A percentile compares a stretch with the other conserved stretches of the same genome.
These are phyloP conservation scores for Pichia sp. DNA, from an alignment of 1,139 yeast species.

Conservation along the genomic window DNA sequence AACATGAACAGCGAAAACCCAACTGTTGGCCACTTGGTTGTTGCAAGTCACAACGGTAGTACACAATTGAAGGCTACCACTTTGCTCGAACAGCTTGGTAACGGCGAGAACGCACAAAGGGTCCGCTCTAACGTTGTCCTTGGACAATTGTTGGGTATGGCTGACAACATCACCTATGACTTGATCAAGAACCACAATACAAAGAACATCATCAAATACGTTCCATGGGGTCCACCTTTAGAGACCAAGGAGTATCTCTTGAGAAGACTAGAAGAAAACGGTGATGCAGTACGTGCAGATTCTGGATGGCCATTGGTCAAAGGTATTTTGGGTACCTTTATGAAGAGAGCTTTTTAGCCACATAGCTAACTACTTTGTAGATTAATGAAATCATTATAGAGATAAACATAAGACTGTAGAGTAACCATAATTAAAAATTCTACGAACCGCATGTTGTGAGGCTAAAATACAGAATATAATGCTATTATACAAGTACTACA, in stretches of 20 bases:
- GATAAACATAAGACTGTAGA: neutral
- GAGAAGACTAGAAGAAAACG: constrained; percentile 93
- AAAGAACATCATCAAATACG: constrained; percentile 82
- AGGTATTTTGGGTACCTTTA: constrained; percentile 46
- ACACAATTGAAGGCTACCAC: constrained; percentile 73
- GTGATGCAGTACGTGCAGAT: constrained; percentile 88
- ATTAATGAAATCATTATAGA: neutral
- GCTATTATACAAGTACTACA: neutral
- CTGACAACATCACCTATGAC: constrained; percentile 80
- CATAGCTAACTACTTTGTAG: neutral
- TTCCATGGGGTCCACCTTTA: constrained; percentile 96
- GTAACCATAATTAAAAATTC: neutral
- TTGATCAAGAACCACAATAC: constrained; percentile 61
- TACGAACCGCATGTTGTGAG: too few species aligned
- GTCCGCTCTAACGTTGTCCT: constrained; percentile 65
- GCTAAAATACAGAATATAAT: too few species aligned
- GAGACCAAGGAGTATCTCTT: constrained; percentile 89
- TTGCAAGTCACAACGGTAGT: constrained; percentile 84
- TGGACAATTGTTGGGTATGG: constrained; percentile 95
- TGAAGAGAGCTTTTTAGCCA: constrained; percentile 36
- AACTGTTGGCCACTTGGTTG: constrained; percentile 77
- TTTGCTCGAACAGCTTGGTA: constrained; percentile 36
- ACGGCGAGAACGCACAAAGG: constrained; percentile 14
- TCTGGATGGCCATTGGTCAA: constrained; percentile 76
- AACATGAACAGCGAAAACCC: constrained; percentile 52